These are phyloP conservation scores for Dactylellina sp. DNA, from an alignment of 2,329 filamentous ascomycete species.

Conservation along the genomic window DNA sequence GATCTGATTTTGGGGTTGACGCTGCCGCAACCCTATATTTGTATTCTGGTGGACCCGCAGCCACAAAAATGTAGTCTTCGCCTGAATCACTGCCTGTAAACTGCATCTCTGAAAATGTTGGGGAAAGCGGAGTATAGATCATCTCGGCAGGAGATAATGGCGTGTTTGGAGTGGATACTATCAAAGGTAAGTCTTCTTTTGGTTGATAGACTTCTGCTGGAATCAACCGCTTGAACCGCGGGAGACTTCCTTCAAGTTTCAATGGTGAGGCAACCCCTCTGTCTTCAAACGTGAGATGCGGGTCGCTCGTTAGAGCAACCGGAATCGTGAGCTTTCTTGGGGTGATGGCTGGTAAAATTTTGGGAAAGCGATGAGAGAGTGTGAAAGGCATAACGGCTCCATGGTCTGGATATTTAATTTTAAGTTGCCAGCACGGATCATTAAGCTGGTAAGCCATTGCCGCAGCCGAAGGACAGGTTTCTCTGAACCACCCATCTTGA, in stretches of 20 bases:
- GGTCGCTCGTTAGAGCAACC: slow-evolving; percentile 4
- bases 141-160: slow-evolving; percentile 16
- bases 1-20: slow-evolving; percentile 18
- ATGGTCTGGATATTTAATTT: slow-evolving; percentile 1
- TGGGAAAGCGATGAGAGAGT: slow-evolving; percentile 16
- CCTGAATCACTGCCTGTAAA: neutral
- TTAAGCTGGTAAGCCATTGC: slow-evolving; percentile 23
- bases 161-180: slow-evolving; percentile 6
- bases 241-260: neutral
- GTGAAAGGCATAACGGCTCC: neutral
- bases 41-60: slow-evolving; percentile 15
- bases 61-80: slow-evolving; percentile 4
- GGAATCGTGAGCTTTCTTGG: neutral
- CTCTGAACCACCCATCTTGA: slow-evolving; percentile 12
- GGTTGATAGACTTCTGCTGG: slow-evolving; percentile 13
- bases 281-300: slow-evolving; percentile 21
- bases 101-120: slow-evolving; percentile 3
- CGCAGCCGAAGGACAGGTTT: slow-evolving; percentile 20
- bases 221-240: slow-evolving; percentile 9
- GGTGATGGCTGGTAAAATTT: neutral
- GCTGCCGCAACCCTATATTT: slow-evolving; percentile 20
- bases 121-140: slow-evolving; percentile 4
- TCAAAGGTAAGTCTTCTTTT: slow-evolving; percentile 6
- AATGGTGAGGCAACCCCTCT: slow-evolving; percentile 1
- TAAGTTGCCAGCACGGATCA: slow-evolving; percentile 22